Evolutionary conservation across 2,329 filamentous ascomycete genomes (phyloP).

Genomic region (Macrophomina pseudophaseolina): DNA sequence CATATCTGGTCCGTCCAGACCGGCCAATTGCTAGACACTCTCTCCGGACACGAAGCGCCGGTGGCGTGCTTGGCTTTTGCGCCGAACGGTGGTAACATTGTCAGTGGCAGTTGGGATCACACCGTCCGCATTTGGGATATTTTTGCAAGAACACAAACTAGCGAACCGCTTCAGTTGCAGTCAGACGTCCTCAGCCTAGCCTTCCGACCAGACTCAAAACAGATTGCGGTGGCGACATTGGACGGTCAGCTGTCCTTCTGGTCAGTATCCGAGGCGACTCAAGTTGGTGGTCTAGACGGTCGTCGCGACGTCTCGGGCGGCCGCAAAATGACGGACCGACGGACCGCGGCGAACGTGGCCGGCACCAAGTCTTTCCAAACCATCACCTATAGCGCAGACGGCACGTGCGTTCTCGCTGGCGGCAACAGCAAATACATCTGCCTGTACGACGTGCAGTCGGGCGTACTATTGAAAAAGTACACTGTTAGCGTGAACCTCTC

Average conservation of each 20-base stretch:
- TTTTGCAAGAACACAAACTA: constrained; percentile 91
- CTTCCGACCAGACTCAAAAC: constrained; percentile 86
- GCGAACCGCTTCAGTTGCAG: constrained; percentile 89
- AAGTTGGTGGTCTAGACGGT: constrained; percentile 85
- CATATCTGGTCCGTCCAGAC: constrained; percentile 99
- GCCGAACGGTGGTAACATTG: constrained; percentile 79
- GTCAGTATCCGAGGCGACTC: constrained; percentile 85
- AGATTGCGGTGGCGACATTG: constrained; percentile 88
- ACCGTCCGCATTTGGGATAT: constrained; percentile 97
- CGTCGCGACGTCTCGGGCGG: constrained; percentile 92
- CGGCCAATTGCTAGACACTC: constrained; percentile 87
- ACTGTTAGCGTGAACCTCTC: constrained; percentile 97
- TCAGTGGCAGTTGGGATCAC: constrained; percentile 95
- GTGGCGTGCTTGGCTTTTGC: constrained; percentile 88
- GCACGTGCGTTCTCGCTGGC: constrained; percentile 84
- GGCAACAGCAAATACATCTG: constrained; percentile 99
- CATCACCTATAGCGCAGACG: constrained; percentile 90
- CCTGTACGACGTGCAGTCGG: constrained; percentile 91
- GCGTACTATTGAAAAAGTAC: constrained; percentile 90
- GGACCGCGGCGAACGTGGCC: constrained; percentile 87
- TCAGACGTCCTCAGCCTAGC: constrained; percentile 87
- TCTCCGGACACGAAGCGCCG: constrained; percentile 92
- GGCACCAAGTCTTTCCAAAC: constrained; percentile 90
- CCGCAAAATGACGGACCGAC: constrained; percentile 82
- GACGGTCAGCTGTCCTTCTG: constrained; percentile 96